Evolutionary conservation across 2,329 filamentous ascomycete species (phyloP).

Genomic region (Venturia aucupariae): DNA sequence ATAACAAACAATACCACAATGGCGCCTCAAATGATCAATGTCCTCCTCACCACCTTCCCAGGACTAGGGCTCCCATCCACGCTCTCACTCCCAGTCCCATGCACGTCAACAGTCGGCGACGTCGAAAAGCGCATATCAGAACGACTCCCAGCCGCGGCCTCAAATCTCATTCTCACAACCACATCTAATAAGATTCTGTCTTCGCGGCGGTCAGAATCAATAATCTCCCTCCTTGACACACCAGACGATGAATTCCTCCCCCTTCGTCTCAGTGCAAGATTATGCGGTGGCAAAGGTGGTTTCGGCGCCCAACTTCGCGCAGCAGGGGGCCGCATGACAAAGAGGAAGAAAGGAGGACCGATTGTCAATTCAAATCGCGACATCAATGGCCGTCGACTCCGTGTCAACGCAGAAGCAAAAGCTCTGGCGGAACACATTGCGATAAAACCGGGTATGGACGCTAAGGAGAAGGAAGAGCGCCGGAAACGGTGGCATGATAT

Average conservation of each 20-base stretch:
- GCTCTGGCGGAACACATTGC: conserved; percentile 89
- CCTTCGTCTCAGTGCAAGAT: conserved; percentile 66
- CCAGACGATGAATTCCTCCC: conserved; percentile 62
- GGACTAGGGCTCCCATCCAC: conserved; percentile 79
- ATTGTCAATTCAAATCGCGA: conserved; percentile 91
- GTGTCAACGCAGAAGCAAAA: conserved; percentile 93
- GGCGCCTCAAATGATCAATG: conserved; percentile 56
- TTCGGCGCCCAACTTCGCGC: conserved; percentile 96
- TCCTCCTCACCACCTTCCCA: conserved; percentile 76
- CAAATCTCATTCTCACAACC: conserved; percentile 67
- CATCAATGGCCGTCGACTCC: conserved; percentile 77
- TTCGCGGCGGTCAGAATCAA: conserved; percentile 38
- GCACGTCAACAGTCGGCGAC: conserved; percentile 56
- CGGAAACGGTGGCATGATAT: conserved; percentile 81
- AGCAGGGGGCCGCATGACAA: conserved; percentile 95
- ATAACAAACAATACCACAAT: conserved; percentile 33
- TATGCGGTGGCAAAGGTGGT: conserved; percentile 92
- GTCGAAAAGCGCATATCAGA: conserved; percentile 54
- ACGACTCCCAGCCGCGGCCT: conserved; percentile 48
- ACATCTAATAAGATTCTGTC: conserved; percentile 64
- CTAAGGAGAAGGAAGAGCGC: conserved; percentile 80
- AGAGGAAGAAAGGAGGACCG: conserved; percentile 75
- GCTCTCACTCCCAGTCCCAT: conserved; percentile 62
- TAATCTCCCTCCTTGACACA: conserved; percentile 53
- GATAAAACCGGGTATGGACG: conserved; percentile 95